Conservation (phyloP, 2,329 filamentous ascomycete species). For the Sporothrix curviconia region DNA sequence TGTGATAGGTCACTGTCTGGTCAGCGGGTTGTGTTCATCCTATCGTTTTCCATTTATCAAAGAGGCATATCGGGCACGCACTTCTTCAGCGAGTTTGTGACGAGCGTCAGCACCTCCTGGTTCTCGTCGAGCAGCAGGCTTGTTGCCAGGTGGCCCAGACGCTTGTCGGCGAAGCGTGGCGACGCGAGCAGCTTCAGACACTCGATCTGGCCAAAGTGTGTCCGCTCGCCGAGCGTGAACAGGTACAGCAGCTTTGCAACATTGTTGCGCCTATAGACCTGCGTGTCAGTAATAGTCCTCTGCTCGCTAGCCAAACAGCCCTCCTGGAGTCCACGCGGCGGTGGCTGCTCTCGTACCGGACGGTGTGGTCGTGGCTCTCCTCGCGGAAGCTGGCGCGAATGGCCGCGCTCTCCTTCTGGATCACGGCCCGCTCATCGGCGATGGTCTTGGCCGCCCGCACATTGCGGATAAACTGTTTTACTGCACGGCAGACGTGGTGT, state of each 20-base stretch:
- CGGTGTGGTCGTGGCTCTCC: slow-evolving; percentile 85
- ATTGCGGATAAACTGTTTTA: slow-evolving; percentile 99
- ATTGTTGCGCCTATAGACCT: slow-evolving; percentile 75
- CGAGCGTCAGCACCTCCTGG: slow-evolving; percentile 92
- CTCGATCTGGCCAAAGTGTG: slow-evolving; percentile 98
- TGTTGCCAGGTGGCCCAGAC: slow-evolving; percentile 88
- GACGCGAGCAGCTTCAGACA: slow-evolving; percentile 96
- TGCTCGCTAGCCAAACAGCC: too few relatives aligned
- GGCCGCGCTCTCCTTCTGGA: slow-evolving; percentile 97
- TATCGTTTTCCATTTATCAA: slow-evolving; percentile 34
- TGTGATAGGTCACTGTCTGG: slow-evolving; percentile 80
- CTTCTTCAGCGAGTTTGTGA: slow-evolving; percentile 98
- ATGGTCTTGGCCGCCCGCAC: slow-evolving; percentile 98
- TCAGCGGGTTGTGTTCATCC: too few relatives aligned
- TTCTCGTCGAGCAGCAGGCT: slow-evolving; percentile 97
- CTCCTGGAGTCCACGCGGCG: too few relatives aligned
- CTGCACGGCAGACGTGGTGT: slow-evolving; percentile 41
- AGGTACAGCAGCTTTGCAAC: slow-evolving; percentile 97
- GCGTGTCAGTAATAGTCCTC: neutral
- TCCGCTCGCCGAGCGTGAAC: slow-evolving; percentile 93
- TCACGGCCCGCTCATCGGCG: slow-evolving; percentile 94
- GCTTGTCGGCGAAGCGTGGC: slow-evolving; percentile 95
- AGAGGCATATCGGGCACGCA: slow-evolving; percentile 33
- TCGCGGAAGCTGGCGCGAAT: slow-evolving; percentile 97
- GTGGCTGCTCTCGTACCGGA: slow-evolving; percentile 63